Evolutionary conservation across 805 yeast species (phyloP).

Genomic region (Citeromyces nyonsensis): DNA sequence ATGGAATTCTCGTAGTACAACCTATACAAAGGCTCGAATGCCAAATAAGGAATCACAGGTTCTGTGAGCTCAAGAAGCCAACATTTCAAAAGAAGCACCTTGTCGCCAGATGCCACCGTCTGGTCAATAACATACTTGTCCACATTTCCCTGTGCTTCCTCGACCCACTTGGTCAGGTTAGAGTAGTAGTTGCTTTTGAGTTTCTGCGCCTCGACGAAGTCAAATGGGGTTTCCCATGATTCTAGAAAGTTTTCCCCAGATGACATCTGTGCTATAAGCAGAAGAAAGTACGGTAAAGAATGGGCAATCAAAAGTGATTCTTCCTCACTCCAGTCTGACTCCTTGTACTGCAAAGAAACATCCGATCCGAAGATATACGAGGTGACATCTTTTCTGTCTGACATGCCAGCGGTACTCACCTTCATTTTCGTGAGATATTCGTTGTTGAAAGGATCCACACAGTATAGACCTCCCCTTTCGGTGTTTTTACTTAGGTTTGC

Average conservation of each 20-base stretch:
- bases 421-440: background rate
- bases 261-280: background rate
- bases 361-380: background rate
- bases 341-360: background rate
- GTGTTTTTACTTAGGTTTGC: background rate
- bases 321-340: background rate
- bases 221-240: background rate
- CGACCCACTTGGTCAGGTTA: background rate
- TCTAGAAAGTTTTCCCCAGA: too few relatives aligned
- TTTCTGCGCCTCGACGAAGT: background rate
- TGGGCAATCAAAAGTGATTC: background rate
- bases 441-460: background rate
- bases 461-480: background rate
- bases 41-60: conserved; percentile 1
- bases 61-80: conserved; percentile 3
- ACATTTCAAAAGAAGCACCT: conserved; percentile 1
- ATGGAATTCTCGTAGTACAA: background rate
- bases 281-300: background rate
- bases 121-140: too few relatives aligned
- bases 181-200: background rate
- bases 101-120: background rate
- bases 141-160: too few relatives aligned
- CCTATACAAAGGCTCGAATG: background rate
- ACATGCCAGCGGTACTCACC: background rate
- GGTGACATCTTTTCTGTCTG: background rate